Evolutionary conservation across 2,329 filamentous ascomycete genomes (phyloP), one percentile per base, ranked within the genome.

Genomic region (Cordyceps tenuipes): DNA sequence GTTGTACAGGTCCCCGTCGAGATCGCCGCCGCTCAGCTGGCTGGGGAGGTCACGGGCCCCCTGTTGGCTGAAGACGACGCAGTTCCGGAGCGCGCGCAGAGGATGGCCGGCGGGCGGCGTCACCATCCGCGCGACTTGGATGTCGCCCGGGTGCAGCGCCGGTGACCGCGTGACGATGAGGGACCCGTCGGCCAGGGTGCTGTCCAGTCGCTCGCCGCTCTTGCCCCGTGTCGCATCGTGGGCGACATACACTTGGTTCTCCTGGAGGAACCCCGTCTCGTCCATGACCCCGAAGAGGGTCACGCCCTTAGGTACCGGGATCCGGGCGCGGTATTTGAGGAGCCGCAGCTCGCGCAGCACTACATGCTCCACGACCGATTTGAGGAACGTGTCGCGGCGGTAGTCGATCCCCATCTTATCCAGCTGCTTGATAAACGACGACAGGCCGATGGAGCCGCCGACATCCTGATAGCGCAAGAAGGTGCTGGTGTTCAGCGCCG

Each of bases 201-300:
- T 48, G 10, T 72, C 65, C 17, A 75, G 62, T 1, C 68, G 63
- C 3, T 69, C 60, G 4, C 68, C 66, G 23, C 61, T 62, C 10
- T 60, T 64, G 36, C 60, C 29, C 31, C 67, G 57, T 13, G 65
- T 66, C 44, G 70, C 75, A 49, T 84, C 76, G 44, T 80, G 83
- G 0, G 82, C 80, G 57, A 89, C 80, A 65, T 85, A 92, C 0
- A 93, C 81, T 63, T 95, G 77, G 0, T 81, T 81, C 66, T 90
- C 85, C 10, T 79, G 63, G 0, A 96, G 76, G 41, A 79, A 82
- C 0, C 82, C 83, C 0, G 88, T 91, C 70, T 95, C 90, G 63
- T 96, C 91, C 83, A 94, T 88, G 54, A 95, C 79, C 0, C 91
- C 91, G 64, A 91, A 91, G 0, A 95, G 77, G 0, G 89, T 91